A percentile compares a stretch with the other conserved stretches of the same genome.
Evolutionary conservation across 2,329 filamentous ascomycete species (phyloP).

Genomic region (Curvularia sp.): DNA sequence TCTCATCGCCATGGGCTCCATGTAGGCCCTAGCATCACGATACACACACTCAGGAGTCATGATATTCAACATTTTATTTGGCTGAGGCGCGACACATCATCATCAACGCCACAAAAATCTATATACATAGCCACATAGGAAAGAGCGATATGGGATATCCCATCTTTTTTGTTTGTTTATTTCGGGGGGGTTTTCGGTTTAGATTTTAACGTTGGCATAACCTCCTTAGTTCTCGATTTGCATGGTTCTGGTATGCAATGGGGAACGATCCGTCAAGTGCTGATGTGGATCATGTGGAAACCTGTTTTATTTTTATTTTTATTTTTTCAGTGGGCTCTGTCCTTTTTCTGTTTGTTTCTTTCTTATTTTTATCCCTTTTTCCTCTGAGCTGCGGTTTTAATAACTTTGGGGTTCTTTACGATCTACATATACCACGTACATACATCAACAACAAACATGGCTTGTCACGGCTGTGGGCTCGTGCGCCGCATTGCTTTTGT

Average conservation of each 20-base stretch:
- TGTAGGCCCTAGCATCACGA: conserved; percentile 44
- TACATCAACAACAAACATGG: too few species aligned
- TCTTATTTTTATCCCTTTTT: too few species aligned
- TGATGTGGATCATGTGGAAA: conserved; percentile 47
- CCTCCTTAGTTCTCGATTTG: conserved; percentile 18
- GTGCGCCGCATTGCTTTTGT: background rate
- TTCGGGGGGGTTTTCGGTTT: background rate
- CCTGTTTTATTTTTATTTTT: conserved; percentile 3
- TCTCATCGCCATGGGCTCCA: conserved; percentile 78
- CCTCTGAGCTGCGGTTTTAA: background rate
- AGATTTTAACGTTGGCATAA: conserved; percentile 35
- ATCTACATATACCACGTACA: background rate
- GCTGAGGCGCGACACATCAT: background rate
- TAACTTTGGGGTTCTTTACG: background rate
- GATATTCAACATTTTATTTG: conserved; percentile 14
- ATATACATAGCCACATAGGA: background rate
- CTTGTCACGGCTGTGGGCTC: background rate
- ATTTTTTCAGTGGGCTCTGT: conserved; percentile 2
- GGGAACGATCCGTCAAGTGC: conserved; percentile 52
- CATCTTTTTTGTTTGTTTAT: conserved; percentile 9
- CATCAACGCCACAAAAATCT: background rate
- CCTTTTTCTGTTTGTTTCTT: conserved; percentile 4
- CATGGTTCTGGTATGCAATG: conserved; percentile 29
- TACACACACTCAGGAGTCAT: background rate
- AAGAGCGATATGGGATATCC: background rate